Evolutionary conservation across 148 eudicot genomes (phyloP).

Genomic region (Limonium bicolor): DNA sequence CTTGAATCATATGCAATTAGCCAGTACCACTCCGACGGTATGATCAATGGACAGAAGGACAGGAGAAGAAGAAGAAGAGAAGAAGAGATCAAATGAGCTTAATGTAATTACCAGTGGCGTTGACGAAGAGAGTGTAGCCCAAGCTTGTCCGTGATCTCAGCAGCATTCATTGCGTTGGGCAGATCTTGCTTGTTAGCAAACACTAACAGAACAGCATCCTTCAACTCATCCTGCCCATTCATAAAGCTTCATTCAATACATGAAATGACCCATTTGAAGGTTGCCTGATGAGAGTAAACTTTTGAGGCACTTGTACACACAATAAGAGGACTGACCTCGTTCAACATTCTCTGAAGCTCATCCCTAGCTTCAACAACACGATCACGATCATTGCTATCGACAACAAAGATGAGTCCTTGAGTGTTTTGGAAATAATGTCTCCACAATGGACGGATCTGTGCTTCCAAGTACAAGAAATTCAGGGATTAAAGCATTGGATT

Average conservation of each 20-base stretch:
- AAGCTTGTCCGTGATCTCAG: conserved; percentile 62
- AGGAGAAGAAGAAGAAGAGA: too few relatives aligned
- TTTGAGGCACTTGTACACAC: neutral
- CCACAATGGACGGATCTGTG: conserved; percentile 62
- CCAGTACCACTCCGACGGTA: too few relatives aligned
- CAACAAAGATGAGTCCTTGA: conserved; percentile 67
- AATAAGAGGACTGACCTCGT: conserved; percentile 28
- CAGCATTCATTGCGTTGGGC: conserved; percentile 65
- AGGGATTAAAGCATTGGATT: too few relatives aligned
- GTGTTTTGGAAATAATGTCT: conserved; percentile 68
- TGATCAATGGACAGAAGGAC: too few relatives aligned
- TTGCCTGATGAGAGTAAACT: too few relatives aligned
- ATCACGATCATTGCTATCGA: conserved; percentile 65
- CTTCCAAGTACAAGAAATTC: neutral
- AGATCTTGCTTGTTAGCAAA: conserved; percentile 81
- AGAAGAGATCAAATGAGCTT: neutral
- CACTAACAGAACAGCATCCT: conserved; percentile 57
- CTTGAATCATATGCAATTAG: too few relatives aligned
- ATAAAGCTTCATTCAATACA: too few relatives aligned
- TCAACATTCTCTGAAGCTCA: conserved; percentile 69
- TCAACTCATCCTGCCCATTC: conserved; percentile 48
- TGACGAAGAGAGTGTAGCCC: conserved; percentile 69
- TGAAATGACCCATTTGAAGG: too few relatives aligned
- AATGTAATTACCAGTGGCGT: conserved; percentile 39
- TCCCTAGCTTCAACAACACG: conserved; percentile 71